phyloP scores from a whole-genome alignment of 2,329 filamentous ascomycete species.

The Geosmithia putterillii region DNA sequence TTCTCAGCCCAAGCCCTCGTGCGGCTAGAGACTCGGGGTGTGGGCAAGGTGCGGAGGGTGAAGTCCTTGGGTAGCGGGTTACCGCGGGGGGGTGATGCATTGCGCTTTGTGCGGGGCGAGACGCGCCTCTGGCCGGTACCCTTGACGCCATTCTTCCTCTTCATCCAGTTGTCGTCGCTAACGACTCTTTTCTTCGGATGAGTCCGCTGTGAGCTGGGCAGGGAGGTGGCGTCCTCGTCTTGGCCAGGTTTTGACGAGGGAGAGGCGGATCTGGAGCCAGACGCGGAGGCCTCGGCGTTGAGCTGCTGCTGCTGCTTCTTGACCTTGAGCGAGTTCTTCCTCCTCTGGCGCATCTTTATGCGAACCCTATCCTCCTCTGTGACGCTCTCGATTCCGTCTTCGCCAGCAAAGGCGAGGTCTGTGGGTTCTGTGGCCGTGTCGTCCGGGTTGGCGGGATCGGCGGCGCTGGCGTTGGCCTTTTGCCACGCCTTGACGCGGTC shows the following conservation, averaged over 20 bases:
- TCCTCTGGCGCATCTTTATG: slow-evolving; percentile 40
- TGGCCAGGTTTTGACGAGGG: slow-evolving; percentile 6
- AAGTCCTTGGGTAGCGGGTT: slow-evolving; percentile 45
- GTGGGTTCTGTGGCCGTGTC: slow-evolving; percentile 44
- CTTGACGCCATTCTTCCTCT: slow-evolving; percentile 35
- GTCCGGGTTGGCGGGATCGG: slow-evolving; percentile 31
- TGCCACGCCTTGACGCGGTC: slow-evolving; percentile 81
- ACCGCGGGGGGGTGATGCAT: slow-evolving; percentile 1
- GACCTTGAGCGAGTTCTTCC: slow-evolving; percentile 15
- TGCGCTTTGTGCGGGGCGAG: slow-evolving; percentile 16
- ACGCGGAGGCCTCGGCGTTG: no score
- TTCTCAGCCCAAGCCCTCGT: slow-evolving; percentile 49
- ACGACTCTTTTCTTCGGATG: slow-evolving; percentile 85
- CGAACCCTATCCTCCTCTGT: slow-evolving; percentile 48
- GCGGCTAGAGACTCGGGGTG: slow-evolving; percentile 44
- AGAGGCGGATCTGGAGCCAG: slow-evolving; percentile 3
- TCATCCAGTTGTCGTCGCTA: slow-evolving; percentile 85
- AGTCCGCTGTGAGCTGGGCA: no score
- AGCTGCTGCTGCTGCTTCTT: slow-evolving; percentile 8
- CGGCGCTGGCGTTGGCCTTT: slow-evolving; percentile 58
- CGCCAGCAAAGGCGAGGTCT: slow-evolving; percentile 47
- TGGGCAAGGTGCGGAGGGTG: slow-evolving; percentile 36
- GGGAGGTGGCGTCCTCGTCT: no score
- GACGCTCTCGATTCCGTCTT: slow-evolving; percentile 40
- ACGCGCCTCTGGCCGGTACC: slow-evolving; percentile 32